phyloP scores from a whole-genome alignment of 2,329 filamentous ascomycete species.

The Botryosphaeria dothidea region DNA sequence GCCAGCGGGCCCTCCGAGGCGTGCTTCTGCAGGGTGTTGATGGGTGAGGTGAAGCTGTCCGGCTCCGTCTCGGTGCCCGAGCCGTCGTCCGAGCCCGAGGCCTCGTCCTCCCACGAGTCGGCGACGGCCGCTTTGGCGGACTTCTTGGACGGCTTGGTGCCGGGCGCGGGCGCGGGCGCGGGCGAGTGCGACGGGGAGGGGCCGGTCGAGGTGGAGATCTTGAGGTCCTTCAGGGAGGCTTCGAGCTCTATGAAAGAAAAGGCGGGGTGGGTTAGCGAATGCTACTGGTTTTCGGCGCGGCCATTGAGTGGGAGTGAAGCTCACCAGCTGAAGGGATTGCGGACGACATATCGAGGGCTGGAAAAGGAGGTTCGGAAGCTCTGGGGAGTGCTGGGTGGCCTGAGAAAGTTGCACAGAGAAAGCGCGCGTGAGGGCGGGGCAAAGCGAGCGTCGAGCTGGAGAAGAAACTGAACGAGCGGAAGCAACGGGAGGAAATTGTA shows the following conservation, averaged over 20 bases:
- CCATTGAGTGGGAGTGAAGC: not conserved
- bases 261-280: constrained; percentile 12
- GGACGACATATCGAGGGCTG: constrained; percentile 14
- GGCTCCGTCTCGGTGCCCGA: constrained; percentile 29
- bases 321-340: constrained; percentile 31
- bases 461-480: constrained; percentile 2
- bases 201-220: constrained; percentile 35
- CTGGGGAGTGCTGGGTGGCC: constrained; percentile 5
- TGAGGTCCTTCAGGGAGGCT: constrained; percentile 37
- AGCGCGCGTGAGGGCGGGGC: not conserved
- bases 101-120: constrained; percentile 80
- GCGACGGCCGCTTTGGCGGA: constrained; percentile 44
- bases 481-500: not conserved
- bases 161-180: constrained; percentile 30
- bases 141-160: constrained; percentile 30
- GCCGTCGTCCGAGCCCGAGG: constrained; percentile 28
- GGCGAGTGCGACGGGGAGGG: constrained; percentile 12
- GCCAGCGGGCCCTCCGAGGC: constrained; percentile 25
- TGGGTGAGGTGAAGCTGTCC: constrained; percentile 23
- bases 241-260: constrained; percentile 33
- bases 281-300: not conserved
- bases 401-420: not conserved
- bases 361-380: not conserved
- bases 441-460: constrained; percentile 5
- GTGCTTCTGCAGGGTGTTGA: constrained; percentile 30